These are phyloP conservation scores for Coleophoma crateriformis DNA, from an alignment of 2,329 filamentous ascomycete genomes.

Conservation along the genomic window DNA sequence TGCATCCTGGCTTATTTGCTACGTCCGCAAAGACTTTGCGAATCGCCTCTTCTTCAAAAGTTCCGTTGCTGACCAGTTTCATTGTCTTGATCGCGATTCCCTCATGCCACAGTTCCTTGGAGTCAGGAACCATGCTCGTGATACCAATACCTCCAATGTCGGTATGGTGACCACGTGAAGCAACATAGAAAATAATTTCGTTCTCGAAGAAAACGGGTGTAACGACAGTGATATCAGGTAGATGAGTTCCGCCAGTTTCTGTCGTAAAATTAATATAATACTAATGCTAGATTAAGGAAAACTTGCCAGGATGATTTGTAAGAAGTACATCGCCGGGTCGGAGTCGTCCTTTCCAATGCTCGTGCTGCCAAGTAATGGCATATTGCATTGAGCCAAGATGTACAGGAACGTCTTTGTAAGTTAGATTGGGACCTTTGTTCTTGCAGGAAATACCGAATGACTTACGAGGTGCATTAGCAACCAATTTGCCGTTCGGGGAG, in stretches of 20 bases:
- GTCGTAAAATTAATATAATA: not conserved
- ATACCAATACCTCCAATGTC: slow-evolving; percentile 78
- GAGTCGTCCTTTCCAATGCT: slow-evolving; percentile 71
- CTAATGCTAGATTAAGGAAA: too few relatives aligned
- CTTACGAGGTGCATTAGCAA: slow-evolving; percentile 60
- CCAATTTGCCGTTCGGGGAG: slow-evolving; percentile 65
- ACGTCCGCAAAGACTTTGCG: slow-evolving; percentile 69
- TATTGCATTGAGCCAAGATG: slow-evolving; percentile 66
- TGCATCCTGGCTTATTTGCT: slow-evolving; percentile 66
- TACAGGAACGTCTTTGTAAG: slow-evolving; percentile 57
- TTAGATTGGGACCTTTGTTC: not conserved
- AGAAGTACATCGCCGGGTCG: slow-evolving; percentile 74
- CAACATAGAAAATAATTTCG: slow-evolving; percentile 75
- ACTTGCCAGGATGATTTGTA: slow-evolving; percentile 60
- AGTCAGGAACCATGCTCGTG: slow-evolving; percentile 74
- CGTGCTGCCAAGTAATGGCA: slow-evolving; percentile 61
- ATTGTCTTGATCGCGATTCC: slow-evolving; percentile 55
- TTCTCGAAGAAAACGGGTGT: slow-evolving; percentile 66
- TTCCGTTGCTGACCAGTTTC: slow-evolving; percentile 66
- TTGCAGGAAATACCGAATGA: not conserved
- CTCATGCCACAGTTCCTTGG: slow-evolving; percentile 57
- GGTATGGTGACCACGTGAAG: slow-evolving; percentile 72
- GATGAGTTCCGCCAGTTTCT: slow-evolving; percentile 70
- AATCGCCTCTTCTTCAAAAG: slow-evolving; percentile 71
- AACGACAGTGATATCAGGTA: slow-evolving; percentile 75